Evolutionary conservation across 495 filamentous ascomycete species (phyloP).

Genomic region (Lasiosphaeria miniovina): DNA sequence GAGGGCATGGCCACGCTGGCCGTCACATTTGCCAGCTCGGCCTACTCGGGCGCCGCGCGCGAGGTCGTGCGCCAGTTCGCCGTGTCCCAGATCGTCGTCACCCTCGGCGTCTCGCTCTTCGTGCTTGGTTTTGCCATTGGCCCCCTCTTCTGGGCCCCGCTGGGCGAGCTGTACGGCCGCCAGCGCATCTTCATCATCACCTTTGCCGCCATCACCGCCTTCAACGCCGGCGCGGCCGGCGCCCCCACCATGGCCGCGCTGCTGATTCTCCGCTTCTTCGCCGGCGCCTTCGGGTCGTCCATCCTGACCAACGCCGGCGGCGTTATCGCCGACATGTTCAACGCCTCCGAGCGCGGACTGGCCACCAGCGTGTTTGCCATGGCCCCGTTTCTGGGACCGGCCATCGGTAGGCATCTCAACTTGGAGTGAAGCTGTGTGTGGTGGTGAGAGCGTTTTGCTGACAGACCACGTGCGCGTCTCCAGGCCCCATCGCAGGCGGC

Average conservation of each 20-base stretch:
- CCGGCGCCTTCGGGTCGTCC: constrained; percentile 72
- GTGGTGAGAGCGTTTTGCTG: no score
- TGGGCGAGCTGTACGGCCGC: constrained; percentile 65
- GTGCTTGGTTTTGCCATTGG: constrained; percentile 71
- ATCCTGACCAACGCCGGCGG: constrained; percentile 73
- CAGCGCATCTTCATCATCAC: constrained; percentile 67
- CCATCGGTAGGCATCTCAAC: no score
- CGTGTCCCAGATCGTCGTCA: constrained; percentile 58
- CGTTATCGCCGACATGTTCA: constrained; percentile 74
- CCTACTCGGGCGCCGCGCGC: constrained; percentile 66
- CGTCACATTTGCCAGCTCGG: constrained; percentile 73
- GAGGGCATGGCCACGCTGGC: constrained; percentile 67
- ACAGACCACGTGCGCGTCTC: no score
- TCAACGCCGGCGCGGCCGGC: constrained; percentile 63
- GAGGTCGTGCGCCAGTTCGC: constrained; percentile 58
- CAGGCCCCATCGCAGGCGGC: constrained; percentile 53
- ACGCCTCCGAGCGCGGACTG: constrained; percentile 58
- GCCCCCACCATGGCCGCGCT: constrained; percentile 62
- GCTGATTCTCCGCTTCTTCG: constrained; percentile 73
- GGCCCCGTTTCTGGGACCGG: constrained; percentile 69
- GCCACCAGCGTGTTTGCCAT: constrained; percentile 63
- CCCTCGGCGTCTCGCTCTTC: constrained; percentile 69
- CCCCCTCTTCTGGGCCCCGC: constrained; percentile 63
- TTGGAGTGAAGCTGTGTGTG: no score
- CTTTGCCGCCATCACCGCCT: constrained; percentile 61